These are phyloP conservation scores for Gossypium gossypioides DNA, from an alignment of 441 rosid species.

Conservation along the genomic window DNA sequence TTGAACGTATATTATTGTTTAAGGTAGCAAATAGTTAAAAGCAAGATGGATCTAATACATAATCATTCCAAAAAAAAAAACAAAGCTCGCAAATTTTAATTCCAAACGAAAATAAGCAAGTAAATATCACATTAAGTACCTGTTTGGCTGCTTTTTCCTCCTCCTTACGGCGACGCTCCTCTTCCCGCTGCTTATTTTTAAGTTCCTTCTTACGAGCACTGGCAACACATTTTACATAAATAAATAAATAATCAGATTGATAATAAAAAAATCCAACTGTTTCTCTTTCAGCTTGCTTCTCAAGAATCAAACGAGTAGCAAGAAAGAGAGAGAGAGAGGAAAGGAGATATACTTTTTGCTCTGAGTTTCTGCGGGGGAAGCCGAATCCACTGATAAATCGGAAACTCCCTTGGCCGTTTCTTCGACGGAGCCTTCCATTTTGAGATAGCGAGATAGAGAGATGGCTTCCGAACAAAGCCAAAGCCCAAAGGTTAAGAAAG, in stretches of 20 bases:
- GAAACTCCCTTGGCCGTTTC: slow-evolving; percentile 20
- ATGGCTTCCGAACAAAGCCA: background rate
- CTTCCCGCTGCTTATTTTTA: slow-evolving; percentile 54
- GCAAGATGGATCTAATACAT: background rate
- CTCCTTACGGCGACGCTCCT: slow-evolving; percentile 55
- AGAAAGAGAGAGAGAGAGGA: background rate
- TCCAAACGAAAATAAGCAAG: background rate
- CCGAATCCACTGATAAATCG: slow-evolving; percentile 23
- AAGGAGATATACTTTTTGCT: slow-evolving; percentile 44
- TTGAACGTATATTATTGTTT: background rate
- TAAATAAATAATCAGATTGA: background rate
- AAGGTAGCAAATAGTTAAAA: background rate
- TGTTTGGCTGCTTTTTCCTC: slow-evolving; percentile 49
- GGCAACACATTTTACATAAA: background rate
- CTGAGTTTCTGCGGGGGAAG: slow-evolving; percentile 21
- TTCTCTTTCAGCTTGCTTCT: background rate
- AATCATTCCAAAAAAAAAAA: background rate
- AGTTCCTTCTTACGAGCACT: slow-evolving; percentile 64
- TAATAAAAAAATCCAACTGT: background rate
- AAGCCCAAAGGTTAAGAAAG: background rate
- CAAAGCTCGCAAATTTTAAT: background rate
- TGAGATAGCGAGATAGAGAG: background rate
- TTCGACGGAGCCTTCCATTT: slow-evolving; percentile 21
- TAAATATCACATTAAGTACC: slow-evolving; percentile 19
- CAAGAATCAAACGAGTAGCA: background rate